A percentile compares a stretch with the other conserved stretches of the same genome.
These are phyloP conservation scores for Lupinus albus DNA, from an alignment of 306 rosid species.

Conservation along the genomic window DNA sequence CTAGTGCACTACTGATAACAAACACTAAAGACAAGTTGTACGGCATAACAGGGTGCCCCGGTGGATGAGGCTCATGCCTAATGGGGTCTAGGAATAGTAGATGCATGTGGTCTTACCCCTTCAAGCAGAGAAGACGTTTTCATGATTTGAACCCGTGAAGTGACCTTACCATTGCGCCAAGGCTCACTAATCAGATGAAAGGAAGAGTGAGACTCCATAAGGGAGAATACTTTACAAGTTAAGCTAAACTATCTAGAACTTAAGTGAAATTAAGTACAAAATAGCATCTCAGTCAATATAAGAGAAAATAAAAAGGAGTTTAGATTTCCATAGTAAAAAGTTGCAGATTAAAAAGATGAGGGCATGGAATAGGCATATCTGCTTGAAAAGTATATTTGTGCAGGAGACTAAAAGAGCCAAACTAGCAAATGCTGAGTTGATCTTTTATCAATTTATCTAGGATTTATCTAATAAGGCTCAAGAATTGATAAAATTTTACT, in stretches of 20 bases:
- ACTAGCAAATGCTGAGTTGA: background rate
- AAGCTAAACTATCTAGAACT: conserved; percentile 11
- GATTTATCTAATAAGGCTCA: conserved; percentile 6
- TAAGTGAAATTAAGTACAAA: conserved; percentile 10
- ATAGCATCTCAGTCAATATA: conserved; percentile 1
- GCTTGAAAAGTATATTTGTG: background rate
- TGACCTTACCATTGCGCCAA: too few species aligned
- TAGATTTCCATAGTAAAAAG: conserved; percentile 15
- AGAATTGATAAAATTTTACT: background rate
- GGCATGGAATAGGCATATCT: background rate
- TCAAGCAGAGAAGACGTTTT: too few species aligned
- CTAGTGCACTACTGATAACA: conserved; percentile 10
- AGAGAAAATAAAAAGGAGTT: conserved; percentile 3
- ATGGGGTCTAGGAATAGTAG: too few species aligned
- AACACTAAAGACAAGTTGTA: conserved; percentile 10
- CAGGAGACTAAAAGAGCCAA: background rate
- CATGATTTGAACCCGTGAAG: too few species aligned
- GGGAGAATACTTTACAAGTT: background rate
- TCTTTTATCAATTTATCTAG: conserved; percentile 4
- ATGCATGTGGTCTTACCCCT: too few species aligned
- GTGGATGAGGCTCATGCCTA: too few species aligned
- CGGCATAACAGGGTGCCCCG: too few species aligned
- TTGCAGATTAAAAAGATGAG: background rate
- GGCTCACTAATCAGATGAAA: too few species aligned
- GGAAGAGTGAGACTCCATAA: background rate